Evolutionary conservation across 371 early-diverging fungal genomes (phyloP).

Genomic region (Actinomortierella wolfii): DNA sequence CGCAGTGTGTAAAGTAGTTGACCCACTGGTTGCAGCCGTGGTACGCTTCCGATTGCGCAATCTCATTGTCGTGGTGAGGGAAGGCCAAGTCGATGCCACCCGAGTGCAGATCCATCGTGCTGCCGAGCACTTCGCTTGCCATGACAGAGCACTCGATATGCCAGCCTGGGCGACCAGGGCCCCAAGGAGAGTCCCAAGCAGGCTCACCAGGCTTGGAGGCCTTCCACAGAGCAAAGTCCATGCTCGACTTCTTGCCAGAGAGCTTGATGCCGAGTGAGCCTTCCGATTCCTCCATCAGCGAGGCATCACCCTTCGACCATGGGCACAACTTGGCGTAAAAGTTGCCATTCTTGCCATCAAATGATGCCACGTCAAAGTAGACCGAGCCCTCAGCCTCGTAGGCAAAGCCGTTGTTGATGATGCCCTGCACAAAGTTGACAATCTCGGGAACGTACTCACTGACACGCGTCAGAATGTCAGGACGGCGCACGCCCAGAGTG

Average conservation of each 20-base stretch:
- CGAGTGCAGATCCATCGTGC: constrained; percentile 96
- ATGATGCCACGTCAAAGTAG: constrained; percentile 96
- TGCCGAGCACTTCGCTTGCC: constrained; percentile 95
- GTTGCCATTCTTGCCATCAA: constrained; percentile 79
- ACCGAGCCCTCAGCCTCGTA: constrained; percentile 97
- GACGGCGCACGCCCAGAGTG: constrained; percentile 86
- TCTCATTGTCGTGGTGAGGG: constrained; percentile 99
- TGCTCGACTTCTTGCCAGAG: constrained; percentile 74
- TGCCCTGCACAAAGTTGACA: constrained; percentile 86
- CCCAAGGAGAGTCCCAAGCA: constrained; percentile 96
- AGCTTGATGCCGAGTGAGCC: constrained; percentile 80
- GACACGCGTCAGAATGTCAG: constrained; percentile 97
- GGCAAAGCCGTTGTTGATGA: constrained; percentile 95
- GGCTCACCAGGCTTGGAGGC: constrained; percentile 96
- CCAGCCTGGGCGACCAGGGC: constrained; percentile 99
- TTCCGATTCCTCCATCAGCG: constrained; percentile 90
- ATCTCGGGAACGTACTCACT: constrained; percentile 99
- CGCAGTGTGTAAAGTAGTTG: constrained; percentile 99
- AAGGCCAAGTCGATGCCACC: constrained; percentile 99
- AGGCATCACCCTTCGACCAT: constrained; percentile 81
- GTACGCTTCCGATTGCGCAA: constrained; percentile 98
- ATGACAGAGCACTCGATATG: constrained; percentile 99
- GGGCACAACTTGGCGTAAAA: constrained; percentile 96
- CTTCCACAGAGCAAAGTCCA: constrained; percentile 99
- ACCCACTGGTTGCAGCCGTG: constrained; percentile 95